Conservation (phyloP, 768 basidiomycete species). For the Boletus rufocinnamomeus region DNA sequence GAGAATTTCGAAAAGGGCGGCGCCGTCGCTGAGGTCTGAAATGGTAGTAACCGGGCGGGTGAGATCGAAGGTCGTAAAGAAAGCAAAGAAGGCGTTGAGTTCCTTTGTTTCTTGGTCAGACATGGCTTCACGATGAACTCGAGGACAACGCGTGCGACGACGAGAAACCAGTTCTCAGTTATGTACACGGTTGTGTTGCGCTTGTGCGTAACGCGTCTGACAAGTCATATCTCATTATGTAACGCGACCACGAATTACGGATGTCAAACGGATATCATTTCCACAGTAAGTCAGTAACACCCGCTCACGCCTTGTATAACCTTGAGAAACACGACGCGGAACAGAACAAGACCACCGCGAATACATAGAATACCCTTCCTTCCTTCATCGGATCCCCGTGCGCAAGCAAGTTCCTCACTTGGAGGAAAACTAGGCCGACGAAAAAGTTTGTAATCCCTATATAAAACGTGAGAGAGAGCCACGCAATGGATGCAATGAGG, state of each 20-base stretch:
- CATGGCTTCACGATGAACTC: conserved; percentile 26
- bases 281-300: background rate
- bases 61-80: conserved; percentile 74
- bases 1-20: conserved; percentile 73
- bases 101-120: conserved; percentile 55
- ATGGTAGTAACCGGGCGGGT: conserved; percentile 60
- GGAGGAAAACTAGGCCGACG: conserved; percentile 84
- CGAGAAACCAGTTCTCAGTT: conserved; percentile 10
- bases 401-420: conserved; percentile 74
- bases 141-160: conserved; percentile 5
- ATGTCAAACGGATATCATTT: too few species aligned
- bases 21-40: conserved; percentile 79
- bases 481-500: background rate
- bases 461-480: conserved; percentile 8
- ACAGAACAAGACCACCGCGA: conserved; percentile 55
- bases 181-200: background rate
- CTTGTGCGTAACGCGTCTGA: background rate
- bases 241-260: conserved; percentile 8
- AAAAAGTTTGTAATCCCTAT: conserved; percentile 84
- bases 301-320: conserved; percentile 27
- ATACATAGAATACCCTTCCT: conserved; percentile 90
- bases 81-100: conserved; percentile 78
- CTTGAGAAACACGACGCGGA: conserved; percentile 26
- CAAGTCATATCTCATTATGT: conserved; percentile 23
- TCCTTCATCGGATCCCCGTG: conserved; percentile 60